Evolutionary conservation across 352 stramenopile genomes (phyloP), one percentile per base, ranked within the genome.

Genomic region (Pythium insidiosum): DNA sequence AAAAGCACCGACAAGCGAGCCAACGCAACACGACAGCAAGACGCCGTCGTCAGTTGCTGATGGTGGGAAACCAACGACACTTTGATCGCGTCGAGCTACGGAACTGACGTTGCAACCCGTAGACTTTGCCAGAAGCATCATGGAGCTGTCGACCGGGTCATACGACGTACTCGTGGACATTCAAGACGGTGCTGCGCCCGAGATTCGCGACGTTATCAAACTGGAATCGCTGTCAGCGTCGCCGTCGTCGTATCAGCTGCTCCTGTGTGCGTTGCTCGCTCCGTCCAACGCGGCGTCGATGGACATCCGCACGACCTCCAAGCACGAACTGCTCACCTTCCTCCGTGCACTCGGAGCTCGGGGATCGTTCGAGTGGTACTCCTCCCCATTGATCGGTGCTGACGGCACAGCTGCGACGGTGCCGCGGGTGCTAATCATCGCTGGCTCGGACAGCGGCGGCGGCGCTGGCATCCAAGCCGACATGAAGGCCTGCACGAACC

Each of bases 401-500:
- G n/a, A n/a, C n/a, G n/a, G n/a, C n/a, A n/a, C n/a, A n/a, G n/a
- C n/a, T n/a, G n/a, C n/a, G n/a, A n/a, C n/a, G n/a, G 34, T 56
- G 10, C 48, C 65, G 19, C 66, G 68, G 7, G 83, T 96, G 19
- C 88, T 96, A 38, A 96, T 84, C 20, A 96, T 98, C 48, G 93
- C 93, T 6, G 93, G 93, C 37, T 95, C 77, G 2, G 93, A 98
- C 63, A 96, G 82, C 11, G 89, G 90, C 15, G 93, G 66, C 3
- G 66, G 66, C 2, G 93, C 93, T 4, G 93, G 93, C 24, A 89
- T 98, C 41, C 90, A 98, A 63, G 93, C 93, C 12, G 93, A 98
- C 50, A 58, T 97, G 49, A 93, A 95, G 53, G 66, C 90, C 11
- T 96, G 95, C 36, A 87, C 88, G 23, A 69, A 74, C 23, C 73